Evolutionary conservation across 2,329 filamentous ascomycete genomes (phyloP), one percentile per base, ranked within the genome.

Genomic region (Fusarium sp.): DNA sequence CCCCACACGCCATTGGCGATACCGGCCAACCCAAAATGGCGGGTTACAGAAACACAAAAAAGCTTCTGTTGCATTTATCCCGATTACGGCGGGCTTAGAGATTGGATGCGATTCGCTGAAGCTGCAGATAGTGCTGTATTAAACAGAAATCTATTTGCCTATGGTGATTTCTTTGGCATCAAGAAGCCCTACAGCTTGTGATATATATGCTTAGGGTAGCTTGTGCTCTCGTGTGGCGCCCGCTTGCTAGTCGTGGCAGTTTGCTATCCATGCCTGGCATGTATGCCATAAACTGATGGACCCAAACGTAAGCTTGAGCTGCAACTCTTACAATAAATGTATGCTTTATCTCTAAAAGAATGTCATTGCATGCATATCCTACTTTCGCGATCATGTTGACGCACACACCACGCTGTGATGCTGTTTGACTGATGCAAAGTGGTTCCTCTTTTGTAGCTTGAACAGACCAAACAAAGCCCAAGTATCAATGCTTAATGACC

Each of bases 1-100:
- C 72, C 72, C 72, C 72, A 74, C 72, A 64, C 58, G 58, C 63
- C 43, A 71, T 51, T 70, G 63, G 71, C 72, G 72, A 74, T 74
- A 74, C 69, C 71, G 72, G 71, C 71, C 57, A 43, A 33, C 54
- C 57, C 57, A 63, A 73, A 74, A 73, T 59, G 62, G 61, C 69
- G 61, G 60, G 51, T 56, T 66, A 54, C 56, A 68, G 56, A 44
- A 50, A 45, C 50, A n/a, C 58, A 22, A 24, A 42, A 51, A 44
- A 31, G 49, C 51, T 49, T 45, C 28, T 17, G 36, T 40, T 56
- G n/a, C 18, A 20, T 58, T 46, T 45, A 64, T 40, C 26, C 66
- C 44, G 34, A 49, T 50, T 48, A 43, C 44, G 50, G 43, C 48
- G 46, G 45, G 51, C 9, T 45, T 44, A 15, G 9, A 18, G 26